phyloP scores from a whole-genome alignment of 1,284 basidiomycete species.

The Anthracocystis walkeri region DNA sequence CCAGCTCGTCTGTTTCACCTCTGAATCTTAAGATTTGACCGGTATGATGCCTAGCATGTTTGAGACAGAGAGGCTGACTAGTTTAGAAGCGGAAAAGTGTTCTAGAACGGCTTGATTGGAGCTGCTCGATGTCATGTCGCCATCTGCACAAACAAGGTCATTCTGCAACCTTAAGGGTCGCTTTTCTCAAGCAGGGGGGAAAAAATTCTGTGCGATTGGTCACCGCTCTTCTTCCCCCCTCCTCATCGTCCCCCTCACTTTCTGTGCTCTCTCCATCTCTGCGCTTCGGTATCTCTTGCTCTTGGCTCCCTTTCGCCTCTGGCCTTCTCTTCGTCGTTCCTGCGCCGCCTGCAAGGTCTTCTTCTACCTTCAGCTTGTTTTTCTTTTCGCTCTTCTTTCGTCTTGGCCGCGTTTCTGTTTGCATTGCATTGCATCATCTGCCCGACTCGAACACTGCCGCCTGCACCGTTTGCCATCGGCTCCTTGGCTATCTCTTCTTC shows the following conservation, averaged over 20 bases:
- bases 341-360: not conserved
- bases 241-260: not conserved
- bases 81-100: not conserved
- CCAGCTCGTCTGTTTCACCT: no score
- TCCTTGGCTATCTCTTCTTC: not conserved
- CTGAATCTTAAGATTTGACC: no score
- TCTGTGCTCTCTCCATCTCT: no score
- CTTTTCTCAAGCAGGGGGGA: not conserved
- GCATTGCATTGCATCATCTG: conserved; percentile 3
- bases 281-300: no score
- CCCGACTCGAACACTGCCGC: conserved; percentile 7
- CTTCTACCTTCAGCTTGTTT: not conserved
- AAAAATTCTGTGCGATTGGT: not conserved
- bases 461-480: conserved; percentile 7
- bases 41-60: no score
- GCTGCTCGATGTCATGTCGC: not conserved
- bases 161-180: conserved; percentile 35
- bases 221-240: conserved; percentile 1
- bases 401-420: not conserved
- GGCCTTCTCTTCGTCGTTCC: no score
- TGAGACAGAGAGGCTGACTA: no score
- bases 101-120: conserved; percentile 15
- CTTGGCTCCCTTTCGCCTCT: no score
- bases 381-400: not conserved
- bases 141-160: not conserved